Evolutionary conservation across 2,329 filamentous ascomycete species (phyloP).

Genomic region (Teratosphaeria pseudoeucalypti): DNA sequence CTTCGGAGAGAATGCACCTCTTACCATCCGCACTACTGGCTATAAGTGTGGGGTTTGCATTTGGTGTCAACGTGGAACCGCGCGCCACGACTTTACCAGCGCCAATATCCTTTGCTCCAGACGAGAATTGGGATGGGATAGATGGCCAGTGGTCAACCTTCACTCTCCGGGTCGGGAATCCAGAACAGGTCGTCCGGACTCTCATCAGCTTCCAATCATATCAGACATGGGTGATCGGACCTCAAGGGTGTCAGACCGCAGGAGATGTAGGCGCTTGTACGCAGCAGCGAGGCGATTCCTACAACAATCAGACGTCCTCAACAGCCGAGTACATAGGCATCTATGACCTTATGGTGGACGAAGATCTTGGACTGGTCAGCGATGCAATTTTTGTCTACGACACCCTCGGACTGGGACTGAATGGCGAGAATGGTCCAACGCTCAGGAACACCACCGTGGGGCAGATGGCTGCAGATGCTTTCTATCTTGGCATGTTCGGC

Average conservation of each 20-base stretch:
- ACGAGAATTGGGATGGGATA: conserved; percentile 41
- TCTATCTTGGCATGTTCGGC: conserved; percentile 39
- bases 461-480: conserved; percentile 29
- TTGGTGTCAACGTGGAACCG: conserved; percentile 5
- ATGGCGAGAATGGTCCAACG: conserved; percentile 30
- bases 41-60: conserved; percentile 5
- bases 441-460: conserved; percentile 34
- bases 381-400: conserved; percentile 57
- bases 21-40: conserved; percentile 16
- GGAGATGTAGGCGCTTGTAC: conserved; percentile 36
- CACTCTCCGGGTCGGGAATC: conserved; percentile 47
- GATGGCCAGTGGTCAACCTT: conserved; percentile 67
- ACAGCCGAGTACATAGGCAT: conserved; percentile 43
- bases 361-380: conserved; percentile 41
- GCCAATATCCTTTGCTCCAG: conserved; percentile 20
- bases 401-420: conserved; percentile 30
- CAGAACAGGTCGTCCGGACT: conserved; percentile 44
- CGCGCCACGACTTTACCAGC: conserved; percentile 9
- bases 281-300: conserved; percentile 49
- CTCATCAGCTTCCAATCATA: conserved; percentile 53
- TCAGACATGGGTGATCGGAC: conserved; percentile 59
- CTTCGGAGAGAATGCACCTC: conserved; percentile 10
- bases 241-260: conserved; percentile 42
- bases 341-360: conserved; percentile 49
- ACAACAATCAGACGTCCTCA: conserved; percentile 42